Evolutionary conservation across 2,329 filamentous ascomycete species (phyloP).

Genomic region (Fusarium haematococcum): DNA sequence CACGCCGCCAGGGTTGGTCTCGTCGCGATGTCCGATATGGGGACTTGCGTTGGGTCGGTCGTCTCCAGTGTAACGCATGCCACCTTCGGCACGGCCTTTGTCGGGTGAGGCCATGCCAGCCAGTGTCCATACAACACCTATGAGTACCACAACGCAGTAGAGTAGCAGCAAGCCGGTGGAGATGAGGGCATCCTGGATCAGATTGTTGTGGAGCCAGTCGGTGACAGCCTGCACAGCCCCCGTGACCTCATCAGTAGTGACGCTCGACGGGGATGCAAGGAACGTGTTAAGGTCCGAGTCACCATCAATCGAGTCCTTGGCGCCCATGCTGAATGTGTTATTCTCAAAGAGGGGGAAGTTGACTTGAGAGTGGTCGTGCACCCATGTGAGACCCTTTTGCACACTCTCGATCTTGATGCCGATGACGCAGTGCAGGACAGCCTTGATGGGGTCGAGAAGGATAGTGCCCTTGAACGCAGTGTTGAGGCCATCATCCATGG

Average conservation of each 20-base stretch:
- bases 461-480: constrained; percentile 84
- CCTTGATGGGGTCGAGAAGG: constrained; percentile 80
- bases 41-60: constrained; percentile 45
- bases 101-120: constrained; percentile 70
- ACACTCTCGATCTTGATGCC: constrained; percentile 86
- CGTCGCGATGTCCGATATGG: constrained; percentile 37
- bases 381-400: constrained; percentile 92
- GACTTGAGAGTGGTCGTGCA: constrained; percentile 86
- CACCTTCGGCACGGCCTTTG: constrained; percentile 66
- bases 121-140: constrained; percentile 76
- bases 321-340: constrained; percentile 86
- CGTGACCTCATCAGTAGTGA: constrained; percentile 84
- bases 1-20: constrained; percentile 28
- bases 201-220: constrained; percentile 72
- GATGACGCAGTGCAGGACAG: constrained; percentile 88
- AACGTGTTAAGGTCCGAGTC: constrained; percentile 75
- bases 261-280: constrained; percentile 78
- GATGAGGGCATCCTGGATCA: constrained; percentile 84
- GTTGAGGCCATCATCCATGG: constrained; percentile 80
- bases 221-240: constrained; percentile 79
- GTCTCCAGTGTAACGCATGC: constrained; percentile 54
- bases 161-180: constrained; percentile 78
- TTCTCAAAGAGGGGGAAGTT: constrained; percentile 81
- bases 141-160: constrained; percentile 81
- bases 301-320: constrained; percentile 69